Evolutionary conservation across 2,329 filamentous ascomycete species (phyloP).

Genomic region (Cyphellophora attinorum): DNA sequence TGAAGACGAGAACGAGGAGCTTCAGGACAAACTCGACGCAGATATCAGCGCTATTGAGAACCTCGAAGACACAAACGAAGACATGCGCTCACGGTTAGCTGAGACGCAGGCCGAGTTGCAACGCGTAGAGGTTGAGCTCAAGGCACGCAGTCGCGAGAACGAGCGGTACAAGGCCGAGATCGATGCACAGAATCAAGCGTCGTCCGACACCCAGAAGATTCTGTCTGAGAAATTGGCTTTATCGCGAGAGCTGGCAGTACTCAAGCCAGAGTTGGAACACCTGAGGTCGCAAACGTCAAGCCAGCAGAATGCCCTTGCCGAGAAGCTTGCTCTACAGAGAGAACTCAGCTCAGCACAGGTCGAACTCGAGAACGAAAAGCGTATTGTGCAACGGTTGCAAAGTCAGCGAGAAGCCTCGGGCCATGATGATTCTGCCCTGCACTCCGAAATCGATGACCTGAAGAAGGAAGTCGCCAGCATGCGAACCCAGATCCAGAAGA

Average conservation of each 20-base stretch:
- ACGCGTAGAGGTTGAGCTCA: conserved; percentile 40
- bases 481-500: conserved; percentile 36
- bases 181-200: conserved; percentile 55
- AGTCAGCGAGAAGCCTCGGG: conserved; percentile 38
- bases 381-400: conserved; percentile 52
- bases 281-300: conserved; percentile 47
- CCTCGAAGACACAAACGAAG: conserved; percentile 41
- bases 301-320: conserved; percentile 61
- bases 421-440: conserved; percentile 31
- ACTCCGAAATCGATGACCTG: conserved; percentile 35
- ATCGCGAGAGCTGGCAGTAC: conserved; percentile 46
- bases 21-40: conserved; percentile 54
- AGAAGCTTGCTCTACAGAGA: conserved; percentile 71
- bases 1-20: conserved; percentile 61
- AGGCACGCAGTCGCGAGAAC: conserved; percentile 44
- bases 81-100: conserved; percentile 29
- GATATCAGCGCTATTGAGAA: conserved; percentile 44
- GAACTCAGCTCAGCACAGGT: conserved; percentile 69
- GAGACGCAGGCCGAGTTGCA: conserved; percentile 38
- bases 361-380: conserved; percentile 73
- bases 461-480: conserved; percentile 41
- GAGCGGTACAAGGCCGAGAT: conserved; percentile 57
- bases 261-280: conserved; percentile 55
- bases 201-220: conserved; percentile 60
- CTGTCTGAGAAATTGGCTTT: conserved; percentile 57